Conservation (phyloP, 768 basidiomycete species). For the Cubamyces sp. region DNA sequence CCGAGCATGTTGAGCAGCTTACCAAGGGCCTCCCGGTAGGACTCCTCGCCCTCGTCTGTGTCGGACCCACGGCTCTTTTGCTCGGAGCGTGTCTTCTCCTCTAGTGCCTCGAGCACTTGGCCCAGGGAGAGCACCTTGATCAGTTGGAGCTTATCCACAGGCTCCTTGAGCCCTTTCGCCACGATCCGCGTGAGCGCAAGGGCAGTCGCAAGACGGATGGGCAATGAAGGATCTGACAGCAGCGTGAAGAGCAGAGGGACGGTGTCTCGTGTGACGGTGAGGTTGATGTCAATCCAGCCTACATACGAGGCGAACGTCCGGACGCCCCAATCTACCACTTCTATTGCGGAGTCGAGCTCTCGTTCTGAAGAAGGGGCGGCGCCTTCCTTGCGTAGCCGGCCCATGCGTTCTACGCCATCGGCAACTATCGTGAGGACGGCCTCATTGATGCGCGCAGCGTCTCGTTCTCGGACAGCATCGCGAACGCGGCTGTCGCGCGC, state of each 20-base stretch:
- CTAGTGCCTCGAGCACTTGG: slow-evolving; percentile 79
- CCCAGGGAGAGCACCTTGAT: slow-evolving; percentile 88
- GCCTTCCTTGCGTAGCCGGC: slow-evolving; percentile 51
- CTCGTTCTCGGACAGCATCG: slow-evolving; percentile 88
- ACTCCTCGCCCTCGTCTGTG: slow-evolving; percentile 86
- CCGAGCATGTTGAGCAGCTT: slow-evolving; percentile 83
- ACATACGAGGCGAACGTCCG: slow-evolving; percentile 92
- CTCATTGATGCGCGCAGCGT: slow-evolving; percentile 85
- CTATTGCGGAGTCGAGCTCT: slow-evolving; percentile 62
- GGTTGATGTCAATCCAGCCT: slow-evolving; percentile 97
- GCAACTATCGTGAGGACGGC: slow-evolving; percentile 84
- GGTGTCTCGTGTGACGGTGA: slow-evolving; percentile 90
- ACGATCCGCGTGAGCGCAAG: slow-evolving; percentile 82
- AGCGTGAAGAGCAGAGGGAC: slow-evolving; percentile 84
- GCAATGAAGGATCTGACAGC: slow-evolving; percentile 74
- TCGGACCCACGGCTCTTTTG: slow-evolving; percentile 67
- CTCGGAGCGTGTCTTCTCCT: slow-evolving; percentile 71
- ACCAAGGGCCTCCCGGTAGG: slow-evolving; percentile 87
- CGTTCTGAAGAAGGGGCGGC: slow-evolving; percentile 46
- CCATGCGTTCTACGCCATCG: slow-evolving; percentile 67
- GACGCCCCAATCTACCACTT: slow-evolving; percentile 91
- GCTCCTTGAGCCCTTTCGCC: slow-evolving; percentile 92
- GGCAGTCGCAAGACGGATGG: slow-evolving; percentile 83
- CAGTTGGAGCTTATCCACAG: slow-evolving; percentile 85
- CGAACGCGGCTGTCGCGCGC: slow-evolving; percentile 82